Conservation (phyloP, 2,329 filamentous ascomycete species). For the Venturia effusa region DNA sequence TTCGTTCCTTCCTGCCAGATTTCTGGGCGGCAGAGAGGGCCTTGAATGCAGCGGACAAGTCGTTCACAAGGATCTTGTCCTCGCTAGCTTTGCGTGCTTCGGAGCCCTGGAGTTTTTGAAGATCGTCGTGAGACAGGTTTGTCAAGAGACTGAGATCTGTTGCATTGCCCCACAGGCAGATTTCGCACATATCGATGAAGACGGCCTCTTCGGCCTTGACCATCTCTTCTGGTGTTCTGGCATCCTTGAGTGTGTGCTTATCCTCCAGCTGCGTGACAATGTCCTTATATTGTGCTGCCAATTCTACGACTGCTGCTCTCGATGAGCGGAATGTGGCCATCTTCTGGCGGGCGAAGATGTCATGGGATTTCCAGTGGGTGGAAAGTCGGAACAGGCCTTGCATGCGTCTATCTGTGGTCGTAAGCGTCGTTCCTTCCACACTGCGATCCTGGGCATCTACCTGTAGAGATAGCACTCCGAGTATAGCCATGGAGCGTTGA, state of each 20-base stretch:
- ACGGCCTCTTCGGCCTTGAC: conserved; percentile 63
- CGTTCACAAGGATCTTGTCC: conserved; percentile 85
- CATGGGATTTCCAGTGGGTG: conserved; percentile 77
- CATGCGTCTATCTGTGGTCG: conserved; percentile 52
- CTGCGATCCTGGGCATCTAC: conserved; percentile 26
- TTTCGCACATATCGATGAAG: conserved; percentile 90
- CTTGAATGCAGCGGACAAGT: conserved; percentile 63
- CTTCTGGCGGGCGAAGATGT: conserved; percentile 84
- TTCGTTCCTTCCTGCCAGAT: conserved; percentile 52
- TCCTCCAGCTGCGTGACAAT: conserved; percentile 56
- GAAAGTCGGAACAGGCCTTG: conserved; percentile 67
- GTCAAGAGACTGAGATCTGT: conserved; percentile 89
- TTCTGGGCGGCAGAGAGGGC: conserved; percentile 54
- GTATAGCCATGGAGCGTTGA: conserved; percentile 78
- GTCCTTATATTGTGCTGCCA: conserved; percentile 68
- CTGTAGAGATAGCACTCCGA: conserved; percentile 90
- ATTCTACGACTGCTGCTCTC: conserved; percentile 71
- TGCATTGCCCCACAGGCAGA: conserved; percentile 94
- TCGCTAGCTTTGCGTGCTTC: conserved; percentile 77
- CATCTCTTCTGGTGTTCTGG: conserved; percentile 39
- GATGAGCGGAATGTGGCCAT: conserved; percentile 87
- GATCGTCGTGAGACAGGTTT: conserved; percentile 84
- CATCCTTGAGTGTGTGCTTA: conserved; percentile 33
- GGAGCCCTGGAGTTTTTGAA: conserved; percentile 89
- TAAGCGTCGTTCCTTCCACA: conserved; percentile 13